phyloP scores from a whole-genome alignment of 2,329 filamentous ascomycete species.

The Ascochyta clinopodiicola region DNA sequence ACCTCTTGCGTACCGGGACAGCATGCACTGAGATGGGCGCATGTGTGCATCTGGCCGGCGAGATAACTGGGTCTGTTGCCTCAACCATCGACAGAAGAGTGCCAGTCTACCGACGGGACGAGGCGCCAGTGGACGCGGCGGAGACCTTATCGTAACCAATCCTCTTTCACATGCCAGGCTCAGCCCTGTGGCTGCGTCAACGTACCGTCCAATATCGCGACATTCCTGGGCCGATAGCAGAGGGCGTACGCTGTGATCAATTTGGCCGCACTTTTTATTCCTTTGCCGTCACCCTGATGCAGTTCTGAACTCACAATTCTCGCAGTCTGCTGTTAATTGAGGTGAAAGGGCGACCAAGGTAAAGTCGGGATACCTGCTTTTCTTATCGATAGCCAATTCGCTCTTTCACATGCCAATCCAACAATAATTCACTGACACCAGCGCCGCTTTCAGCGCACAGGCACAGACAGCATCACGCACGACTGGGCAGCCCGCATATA shows the following conservation, averaged over 20 bases:
- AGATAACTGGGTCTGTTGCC: conserved; percentile 8
- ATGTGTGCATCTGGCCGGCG: background rate
- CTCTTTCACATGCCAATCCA: conserved; percentile 35
- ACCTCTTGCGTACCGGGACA: background rate
- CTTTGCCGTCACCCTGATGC: conserved; percentile 11
- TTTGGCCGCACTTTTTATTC: conserved; percentile 1
- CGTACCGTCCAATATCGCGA: conserved; percentile 26
- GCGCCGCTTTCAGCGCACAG: conserved; percentile 35
- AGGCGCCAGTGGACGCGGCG: conserved; percentile 18
- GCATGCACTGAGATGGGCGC: background rate
- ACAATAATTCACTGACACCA: conserved; percentile 20
- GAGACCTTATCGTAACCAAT: conserved; percentile 27
- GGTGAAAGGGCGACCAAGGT: background rate
- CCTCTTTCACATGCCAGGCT: conserved; percentile 36
- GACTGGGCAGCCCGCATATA: conserved; percentile 29
- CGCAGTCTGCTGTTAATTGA: background rate
- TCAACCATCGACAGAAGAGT: conserved; percentile 10
- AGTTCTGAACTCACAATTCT: background rate
- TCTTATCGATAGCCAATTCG: conserved; percentile 26
- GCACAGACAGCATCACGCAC: conserved; percentile 28
- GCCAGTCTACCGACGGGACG: conserved; percentile 14
- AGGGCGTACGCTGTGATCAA: background rate
- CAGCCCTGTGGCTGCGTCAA: conserved; percentile 21
- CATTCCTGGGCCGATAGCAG: conserved; percentile 11
- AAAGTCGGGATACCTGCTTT: conserved; percentile 1